phyloP scores from a whole-genome alignment of 2,329 filamentous ascomycete species.

The Pseudogymnoascus pannorum region DNA sequence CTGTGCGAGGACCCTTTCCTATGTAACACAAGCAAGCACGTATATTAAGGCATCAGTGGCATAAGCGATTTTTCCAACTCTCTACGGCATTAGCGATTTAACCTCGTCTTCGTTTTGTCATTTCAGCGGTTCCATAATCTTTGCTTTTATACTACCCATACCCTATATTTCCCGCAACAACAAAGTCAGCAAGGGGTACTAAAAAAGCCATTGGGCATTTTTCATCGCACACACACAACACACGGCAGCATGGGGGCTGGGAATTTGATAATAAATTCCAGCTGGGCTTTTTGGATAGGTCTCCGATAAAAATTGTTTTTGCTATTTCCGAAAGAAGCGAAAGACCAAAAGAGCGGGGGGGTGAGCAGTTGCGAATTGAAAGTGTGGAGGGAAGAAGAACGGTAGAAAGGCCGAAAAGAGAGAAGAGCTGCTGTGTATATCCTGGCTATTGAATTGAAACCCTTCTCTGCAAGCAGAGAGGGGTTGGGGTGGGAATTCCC shows the following conservation, averaged over 20 bases:
- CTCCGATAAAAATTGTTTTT: slow-evolving; percentile 7
- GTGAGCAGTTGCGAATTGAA: background rate
- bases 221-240: background rate
- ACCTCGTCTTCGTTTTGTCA: slow-evolving; percentile 28
- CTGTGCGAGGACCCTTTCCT: slow-evolving; percentile 16
- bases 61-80: slow-evolving; percentile 24
- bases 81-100: slow-evolving; percentile 43
- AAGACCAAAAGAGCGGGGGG: background rate
- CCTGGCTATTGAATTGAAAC: background rate
- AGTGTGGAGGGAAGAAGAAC: background rate
- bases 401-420: background rate
- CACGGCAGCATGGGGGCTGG: slow-evolving; percentile 4
- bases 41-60: slow-evolving; percentile 15
- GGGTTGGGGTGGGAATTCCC: background rate
- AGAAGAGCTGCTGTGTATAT: background rate
- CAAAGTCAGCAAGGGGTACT: background rate
- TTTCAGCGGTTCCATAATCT: slow-evolving; percentile 19
- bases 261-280: background rate
- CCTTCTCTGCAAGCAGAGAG: slow-evolving; percentile 4
- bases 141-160: slow-evolving; percentile 9
- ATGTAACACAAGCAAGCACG: slow-evolving; percentile 27
- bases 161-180: background rate
- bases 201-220: background rate
- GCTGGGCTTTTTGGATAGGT: background rate
- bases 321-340: background rate